Base-by-base conservation (phyloP, 371 early-diverging fungal species). In the Mortierella sp. region DNA sequence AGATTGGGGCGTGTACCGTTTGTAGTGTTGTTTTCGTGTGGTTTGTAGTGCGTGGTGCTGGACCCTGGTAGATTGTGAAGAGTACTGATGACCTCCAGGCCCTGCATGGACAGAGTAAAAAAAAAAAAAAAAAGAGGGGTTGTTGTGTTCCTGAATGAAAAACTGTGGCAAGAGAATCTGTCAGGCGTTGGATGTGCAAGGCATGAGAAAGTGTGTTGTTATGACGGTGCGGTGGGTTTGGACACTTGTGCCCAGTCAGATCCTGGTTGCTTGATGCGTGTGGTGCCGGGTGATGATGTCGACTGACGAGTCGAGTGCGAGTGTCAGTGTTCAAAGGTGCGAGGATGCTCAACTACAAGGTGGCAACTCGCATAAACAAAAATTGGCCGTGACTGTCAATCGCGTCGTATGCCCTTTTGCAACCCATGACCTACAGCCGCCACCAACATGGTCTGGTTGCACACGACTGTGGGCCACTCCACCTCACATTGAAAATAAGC, bases 1-100 rank as follows among this genome's bases (percentile, higher is more conserved):
- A 73, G 65, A 29, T 68, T 55, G 51, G 74, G n/a, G 46, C 8
- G 65, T 5, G 21, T 65, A 65, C 21, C 18, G 35, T 29, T 32
- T 4, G 3, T 35, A 12, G 32, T 38, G 2, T 32, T 63, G 38
- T 35, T 63, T 4, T 18, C 18, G 29, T 32, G 14, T 5, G 63
- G 18, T 5, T 35, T 16, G 63, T 63, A 58, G 29, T 65, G 65
- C 3, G 65, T 7, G 24, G 35, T 38, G 41, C 21, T 65, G 38
- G 65, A 65, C 24, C 65, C 65, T 65, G 65, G 65, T 65, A 65
- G 38, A 65, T 38, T 38, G 65, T 32, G 65, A 41, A 38, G 65
- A 35, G 41, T 38, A 38, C 41, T 65, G 65, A 65, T 38, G 65
- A 38, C 65, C 65, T 65, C 65, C 41, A 65, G 38, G 65, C 38